Evolutionary conservation across 2,329 filamentous ascomycete genomes (phyloP), one percentile per base, ranked within the genome.

Genomic region (Aureobasidium sp.): DNA sequence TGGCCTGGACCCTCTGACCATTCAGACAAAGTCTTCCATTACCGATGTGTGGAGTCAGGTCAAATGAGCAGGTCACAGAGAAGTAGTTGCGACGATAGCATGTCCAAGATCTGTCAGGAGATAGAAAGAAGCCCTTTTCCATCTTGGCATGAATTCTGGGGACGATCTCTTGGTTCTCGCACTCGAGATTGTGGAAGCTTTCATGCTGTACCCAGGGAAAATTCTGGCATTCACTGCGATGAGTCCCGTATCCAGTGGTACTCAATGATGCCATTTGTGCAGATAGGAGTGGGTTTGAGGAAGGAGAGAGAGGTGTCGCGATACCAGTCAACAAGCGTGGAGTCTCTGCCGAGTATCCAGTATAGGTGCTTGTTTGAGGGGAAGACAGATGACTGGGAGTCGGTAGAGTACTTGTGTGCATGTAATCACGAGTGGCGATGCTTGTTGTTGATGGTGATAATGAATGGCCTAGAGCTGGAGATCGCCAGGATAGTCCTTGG

Each of bases 81-180:
- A 95, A 93, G 70, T 95, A 95, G 67, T 95, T 95, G 38, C 90
- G 79, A 29, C 90, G 79, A 66, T 95, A 95, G 71, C 90, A 95
- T 0, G 90, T 95, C 89, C 89, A 95, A 61, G 90, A 88, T 16
- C 80, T 77, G 53, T 94, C 90, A 14, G 59, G 53, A 3, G 79
- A 79, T 30, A 73, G 74, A 66, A 95, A 95, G 70, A 95, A 94
- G 0, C 90, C 90, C 62, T 95, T 94, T 67, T 94, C 88, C 56
- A 95, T 89, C 62, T 82, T 85, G 30, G 87, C 88, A 25, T 84
- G 77, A 58, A 95, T 87, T 12, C 87, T 84, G 17, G 86, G 78
- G 58, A 83, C 84, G 59, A 93, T 77, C 1, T 75, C 72, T 2
- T 70, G 64, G 2, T 74, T 72, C 42, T 87, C 73, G 61, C 84